These are phyloP conservation scores for Kuraishia floccosa DNA, from an alignment of 805 yeast species.

Conservation along the genomic window DNA sequence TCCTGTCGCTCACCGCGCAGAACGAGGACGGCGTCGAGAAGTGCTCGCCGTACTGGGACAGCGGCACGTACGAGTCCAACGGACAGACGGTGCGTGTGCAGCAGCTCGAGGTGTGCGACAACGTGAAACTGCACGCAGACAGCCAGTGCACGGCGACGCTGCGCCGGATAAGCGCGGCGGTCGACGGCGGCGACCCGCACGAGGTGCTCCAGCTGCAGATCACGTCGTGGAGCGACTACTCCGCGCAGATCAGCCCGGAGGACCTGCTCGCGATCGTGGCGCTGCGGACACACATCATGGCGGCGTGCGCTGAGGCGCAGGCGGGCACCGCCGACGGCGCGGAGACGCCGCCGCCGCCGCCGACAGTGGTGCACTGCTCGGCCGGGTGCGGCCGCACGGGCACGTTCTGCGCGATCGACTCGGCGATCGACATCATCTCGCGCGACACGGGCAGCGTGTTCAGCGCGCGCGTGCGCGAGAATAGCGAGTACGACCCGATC, in stretches of 20 bases:
- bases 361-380: conserved; percentile 79
- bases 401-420: conserved; percentile 66
- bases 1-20: conserved; percentile 68
- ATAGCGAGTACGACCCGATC: conserved; percentile 24
- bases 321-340: conserved; percentile 1
- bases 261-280: conserved; percentile 46
- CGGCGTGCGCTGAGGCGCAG: conserved; percentile 6
- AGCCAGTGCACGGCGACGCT: conserved; percentile 15
- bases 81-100: conserved; percentile 12
- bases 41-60: conserved; percentile 75
- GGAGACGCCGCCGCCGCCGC: conserved; percentile 33
- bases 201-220: conserved; percentile 67
- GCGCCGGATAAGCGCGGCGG: conserved; percentile 32
- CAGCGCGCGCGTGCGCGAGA: conserved; percentile 6
- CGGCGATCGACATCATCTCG: conserved; percentile 30
- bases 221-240: conserved; percentile 77
- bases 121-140: conserved; percentile 13
- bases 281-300: conserved; percentile 18
- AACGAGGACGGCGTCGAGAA: conserved; percentile 69
- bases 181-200: conserved; percentile 18
- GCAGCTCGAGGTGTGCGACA: conserved; percentile 11
- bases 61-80: conserved; percentile 34
- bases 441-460: conserved; percentile 1
- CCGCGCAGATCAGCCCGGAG: conserved; percentile 41
- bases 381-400: conserved; percentile 98